Base-by-base conservation (phyloP, 768 basidiomycete genomes). In the Lentinula aciculospora region DNA sequence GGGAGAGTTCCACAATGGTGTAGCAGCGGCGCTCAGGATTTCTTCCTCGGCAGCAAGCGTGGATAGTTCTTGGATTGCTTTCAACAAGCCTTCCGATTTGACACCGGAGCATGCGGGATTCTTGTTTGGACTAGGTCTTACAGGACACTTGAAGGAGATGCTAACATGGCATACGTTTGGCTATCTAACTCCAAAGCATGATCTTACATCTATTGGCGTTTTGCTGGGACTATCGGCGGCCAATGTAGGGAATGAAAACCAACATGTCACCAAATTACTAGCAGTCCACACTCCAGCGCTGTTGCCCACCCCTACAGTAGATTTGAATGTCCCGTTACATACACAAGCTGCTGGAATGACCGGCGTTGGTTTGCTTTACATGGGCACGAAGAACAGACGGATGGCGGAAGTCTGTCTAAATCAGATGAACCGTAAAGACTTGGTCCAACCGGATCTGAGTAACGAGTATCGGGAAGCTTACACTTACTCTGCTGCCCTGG, bases 1-100 rank as follows among this genome's bases (percentile, higher is more conserved):
- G 97, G 94, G 92, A n/a, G 91, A 95, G 60, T 99, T 99, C 71
- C 94, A 98, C 71, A 94, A 96, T 61, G 97, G 97, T 9, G 96
- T 97, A 0, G 93, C 94, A 7, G 91, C 93, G 3, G 97, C 89
- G 2, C 71, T 99, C 44, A 85, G 92, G 6, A 84, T 98, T 50
- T 85, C 88, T 0, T 84, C 90, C 0, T 79, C 82, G n/a, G 81
- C 87, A 8, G 71, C 75, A 48, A 84, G 84, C 9, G 81, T 98
- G 42, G 93, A 97, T 67, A 92, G 90, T 65, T 93, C 94, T 0
- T 98, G 95, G 92, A 94, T 97, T 54, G 86, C 89, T 13, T 98
- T 95, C 78, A 96, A 98, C 71, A 92, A 90, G 64, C 96, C 97
- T 0, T 80, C 85, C 0, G 91, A 95, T 45, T 80, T 95, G 54